Base-by-base conservation (phyloP, 1,284 basidiomycete genomes). In the Cutaneotrichosporon cutaneum region DNA sequence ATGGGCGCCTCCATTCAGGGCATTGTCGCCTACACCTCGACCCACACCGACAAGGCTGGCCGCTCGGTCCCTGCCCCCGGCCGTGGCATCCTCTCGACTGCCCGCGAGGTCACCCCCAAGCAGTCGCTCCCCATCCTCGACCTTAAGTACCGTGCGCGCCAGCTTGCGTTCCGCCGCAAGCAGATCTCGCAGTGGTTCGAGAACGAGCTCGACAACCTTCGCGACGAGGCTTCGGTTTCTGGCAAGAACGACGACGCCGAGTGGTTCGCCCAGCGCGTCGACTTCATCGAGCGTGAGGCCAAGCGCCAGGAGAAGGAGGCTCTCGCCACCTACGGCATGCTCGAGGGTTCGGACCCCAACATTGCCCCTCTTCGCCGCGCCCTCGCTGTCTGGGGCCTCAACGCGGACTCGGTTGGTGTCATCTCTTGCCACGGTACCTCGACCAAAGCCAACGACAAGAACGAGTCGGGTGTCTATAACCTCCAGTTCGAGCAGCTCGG, bases 381-480 rank as follows among this genome's bases (percentile, higher is more conserved):
- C 10, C 85, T 99, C 55, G 95, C 96, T 61, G 90, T 97, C 55
- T 99, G 94, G 93, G 94, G 94, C 68, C 83, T 99, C 62, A 90
- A 87, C 24, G 89, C 90, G 36, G 94, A 99, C 77, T 92, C 96
- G 66, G 88, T 99, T 68, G 83, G 83, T 65, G 82, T 83, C 64
- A 74, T 82, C 71, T 70, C 68, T 54, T 80, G 78, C 62, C 79
- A 81, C 75, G 92, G 90, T 72, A 99, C 95, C 7, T 95, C 94
- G 72, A 99, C 96, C 42, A 89, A 88, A 72, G 95, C 95, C 39
- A 99, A 99, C 80, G 94, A 99, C 85, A 92, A 94, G 83, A 99
- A 99, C 80, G 95, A 99, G 84, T 93, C 92, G 8, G 87, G 89
- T 70, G 93, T 97, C 63, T 98, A 95, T 90, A 94, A 98, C 79